Percentiles rank a stretch among this genome's conserved stretches.
Conservation (phyloP, 306 rosid species). For the Fagus crenata region DNA sequence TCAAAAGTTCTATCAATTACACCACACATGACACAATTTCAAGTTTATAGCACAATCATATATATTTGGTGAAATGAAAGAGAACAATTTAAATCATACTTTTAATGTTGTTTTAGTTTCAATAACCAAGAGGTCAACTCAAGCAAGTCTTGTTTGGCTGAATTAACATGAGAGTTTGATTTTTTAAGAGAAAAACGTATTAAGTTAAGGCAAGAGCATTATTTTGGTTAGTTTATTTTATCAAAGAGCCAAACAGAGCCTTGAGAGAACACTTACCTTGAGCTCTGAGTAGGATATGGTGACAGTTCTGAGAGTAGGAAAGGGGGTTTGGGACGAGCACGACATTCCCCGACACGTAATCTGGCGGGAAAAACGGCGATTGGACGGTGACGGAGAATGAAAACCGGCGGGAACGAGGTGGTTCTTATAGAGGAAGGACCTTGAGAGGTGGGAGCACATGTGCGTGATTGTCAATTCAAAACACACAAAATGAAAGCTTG, state of each 20-base stretch:
- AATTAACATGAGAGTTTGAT: neutral
- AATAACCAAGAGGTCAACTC: neutral
- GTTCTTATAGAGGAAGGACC: conserved; percentile 1
- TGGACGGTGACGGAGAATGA: conserved; percentile 33
- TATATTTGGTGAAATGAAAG: neutral
- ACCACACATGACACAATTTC: neutral
- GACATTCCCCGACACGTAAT: conserved; percentile 40
- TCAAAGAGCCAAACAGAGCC: conserved; percentile 9
- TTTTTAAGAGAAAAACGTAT: neutral
- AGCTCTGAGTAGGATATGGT: conserved; percentile 70
- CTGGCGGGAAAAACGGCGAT: conserved; percentile 40
- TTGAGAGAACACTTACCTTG: conserved; percentile 41
- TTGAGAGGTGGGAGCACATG: neutral
- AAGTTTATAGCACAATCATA: neutral
- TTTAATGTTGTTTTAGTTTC: neutral
- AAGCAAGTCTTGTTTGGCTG: neutral
- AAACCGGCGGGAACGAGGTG: conserved; percentile 32
- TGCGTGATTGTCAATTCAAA: conserved; percentile 8
- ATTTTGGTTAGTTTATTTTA: neutral
- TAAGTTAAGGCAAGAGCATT: neutral
- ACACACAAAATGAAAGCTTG: no score
- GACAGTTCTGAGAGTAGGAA: conserved; percentile 54
- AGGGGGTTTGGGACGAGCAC: conserved; percentile 32
- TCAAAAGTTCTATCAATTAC: neutral
- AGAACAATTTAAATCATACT: neutral